Evolutionary conservation across 345 rosid species (phyloP), one percentile per base, ranked within the genome.

Genomic region (Moricandia moricandioides): DNA sequence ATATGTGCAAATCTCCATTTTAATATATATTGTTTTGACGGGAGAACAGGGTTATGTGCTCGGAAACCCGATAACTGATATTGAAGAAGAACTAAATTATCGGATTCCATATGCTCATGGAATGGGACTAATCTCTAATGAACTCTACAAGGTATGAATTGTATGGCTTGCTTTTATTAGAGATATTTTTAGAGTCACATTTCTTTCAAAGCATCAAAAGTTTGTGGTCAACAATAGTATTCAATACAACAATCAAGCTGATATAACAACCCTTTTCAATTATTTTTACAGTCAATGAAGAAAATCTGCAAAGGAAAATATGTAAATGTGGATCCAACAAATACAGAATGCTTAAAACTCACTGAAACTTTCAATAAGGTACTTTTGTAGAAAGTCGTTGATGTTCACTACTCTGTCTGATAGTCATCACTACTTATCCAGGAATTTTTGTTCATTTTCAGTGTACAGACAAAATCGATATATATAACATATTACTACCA

Each of bases 61-160:
- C 1, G 88, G 90, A 1, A 83, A 78, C 65, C 88, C 89, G 0
- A 4, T 5, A 12, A 84, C 89, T 17, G 76, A 85, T 60, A 0
- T 1, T 2, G 59, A 62, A 18, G 52, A 55, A 21, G 85, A 84
- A 14, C 9, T 0, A 4, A 88, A 84, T 69, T 77, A 78, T 52
- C 65, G 39, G 18, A 59, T 88, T 62, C 61, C 70, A 16, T 83
- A 45, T 52, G 80, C 86, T 34, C 78, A 84, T 45, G 80, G 83
- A 18, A 75, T 83, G 87, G 81, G 81, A 16, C 67, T 88, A 0
- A 83, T 88, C 40, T 85, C 91, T 0, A 82, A 83, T 74, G 81
- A 84, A 59, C 82, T 85, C 14, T 87, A 82, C 10, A 70, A 82
- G 88, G 91, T 84, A 27, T 65, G 3, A 10, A 8, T 17, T 59